phyloP scores from a whole-genome alignment of 2,329 filamentous ascomycete genomes.

The Claviceps digitariae region DNA sequence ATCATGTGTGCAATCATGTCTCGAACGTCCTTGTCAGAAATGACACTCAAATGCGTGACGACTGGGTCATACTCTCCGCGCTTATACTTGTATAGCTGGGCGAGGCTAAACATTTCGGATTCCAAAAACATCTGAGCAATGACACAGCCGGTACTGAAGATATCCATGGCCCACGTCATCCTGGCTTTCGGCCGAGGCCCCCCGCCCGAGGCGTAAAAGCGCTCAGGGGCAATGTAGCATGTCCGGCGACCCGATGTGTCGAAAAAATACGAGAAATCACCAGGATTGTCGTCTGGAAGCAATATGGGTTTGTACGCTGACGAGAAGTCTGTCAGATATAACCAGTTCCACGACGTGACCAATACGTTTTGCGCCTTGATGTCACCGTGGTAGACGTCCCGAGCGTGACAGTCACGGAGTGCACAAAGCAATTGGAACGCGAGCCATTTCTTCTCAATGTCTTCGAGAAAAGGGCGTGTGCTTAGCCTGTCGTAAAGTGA shows the following conservation, averaged over 20 bases:
- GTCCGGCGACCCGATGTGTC: constrained; percentile 83
- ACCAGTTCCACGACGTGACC: constrained; percentile 98
- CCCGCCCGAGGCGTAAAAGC: constrained; percentile 64
- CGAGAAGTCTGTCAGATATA: constrained; percentile 95
- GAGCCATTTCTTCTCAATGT: constrained; percentile 98
- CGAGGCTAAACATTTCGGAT: constrained; percentile 91
- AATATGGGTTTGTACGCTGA: constrained; percentile 89
- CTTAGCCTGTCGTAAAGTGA: constrained; percentile 95
- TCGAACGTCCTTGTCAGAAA: constrained; percentile 74
- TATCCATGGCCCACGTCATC: constrained; percentile 89
- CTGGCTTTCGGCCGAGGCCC: constrained; percentile 45
- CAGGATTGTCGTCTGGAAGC: constrained; percentile 90
- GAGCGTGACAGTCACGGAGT: constrained; percentile 77
- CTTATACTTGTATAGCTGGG: constrained; percentile 88
- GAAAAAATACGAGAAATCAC: constrained; percentile 96
- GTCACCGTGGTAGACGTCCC: constrained; percentile 88
- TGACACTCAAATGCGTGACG: constrained; percentile 67
- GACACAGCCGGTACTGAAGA: constrained; percentile 93
- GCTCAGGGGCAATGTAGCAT: constrained; percentile 89
- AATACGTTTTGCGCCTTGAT: constrained; percentile 97
- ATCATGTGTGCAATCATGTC: constrained; percentile 95
- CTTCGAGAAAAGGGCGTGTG: constrained; percentile 89
- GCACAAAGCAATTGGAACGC: constrained; percentile 91
- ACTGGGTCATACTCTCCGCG: constrained; percentile 84
- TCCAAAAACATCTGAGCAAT: constrained; percentile 95